Base-by-base conservation (phyloP, 2,329 filamentous ascomycete species). In the Neoarthrinium moseri region DNA sequence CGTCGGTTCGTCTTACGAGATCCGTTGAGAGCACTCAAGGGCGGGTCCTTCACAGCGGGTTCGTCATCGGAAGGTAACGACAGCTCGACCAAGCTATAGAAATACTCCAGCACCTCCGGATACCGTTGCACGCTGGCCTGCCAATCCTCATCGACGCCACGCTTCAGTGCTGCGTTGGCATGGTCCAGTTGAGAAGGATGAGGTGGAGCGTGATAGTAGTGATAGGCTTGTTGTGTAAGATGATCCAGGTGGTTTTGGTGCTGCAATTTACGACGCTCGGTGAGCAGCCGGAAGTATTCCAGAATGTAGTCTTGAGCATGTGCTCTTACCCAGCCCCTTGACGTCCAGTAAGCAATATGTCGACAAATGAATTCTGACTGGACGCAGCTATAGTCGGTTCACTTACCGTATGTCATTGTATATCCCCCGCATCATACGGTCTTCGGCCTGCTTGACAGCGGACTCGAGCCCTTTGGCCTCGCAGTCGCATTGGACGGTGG, bases 41-140 rank as follows among this genome's bases (percentile, higher is more conserved):
- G 81, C 24, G 81, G 81, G 47, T 84, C 76, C 55, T 77, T 78
- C 27, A 86, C 79, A 13, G 69, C 68, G 2, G 74, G 65, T 32
- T 84, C 81, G 44, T 81, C 72, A 47, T 89, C 84, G 32, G 68
- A 67, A 0, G 87, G 87, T 4, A 89, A 66, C 18, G 73, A 78
- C 48, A 90, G 63, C 45, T 84, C 79, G 27, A 91, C 84, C 29
- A 91, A 71, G 48, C 80, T 75, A 66, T 86, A 91, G 61, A 87
- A 91, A 66, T 91, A 90, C 65, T 90, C 84, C 45, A 92, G 72
- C n/a, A 91, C 83, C 61, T 91, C 86, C 4, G 87, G 88, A 56
- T 91, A 92, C 45, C 83, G 78, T 56, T 89, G 80, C 30, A 91
- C 87, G 38, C 83, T 86, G 23, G 80, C 75, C 57, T 84, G 80